These are phyloP conservation scores for Ophiostoma montium DNA, from an alignment of 2,329 filamentous ascomycete species.

Conservation along the genomic window DNA sequence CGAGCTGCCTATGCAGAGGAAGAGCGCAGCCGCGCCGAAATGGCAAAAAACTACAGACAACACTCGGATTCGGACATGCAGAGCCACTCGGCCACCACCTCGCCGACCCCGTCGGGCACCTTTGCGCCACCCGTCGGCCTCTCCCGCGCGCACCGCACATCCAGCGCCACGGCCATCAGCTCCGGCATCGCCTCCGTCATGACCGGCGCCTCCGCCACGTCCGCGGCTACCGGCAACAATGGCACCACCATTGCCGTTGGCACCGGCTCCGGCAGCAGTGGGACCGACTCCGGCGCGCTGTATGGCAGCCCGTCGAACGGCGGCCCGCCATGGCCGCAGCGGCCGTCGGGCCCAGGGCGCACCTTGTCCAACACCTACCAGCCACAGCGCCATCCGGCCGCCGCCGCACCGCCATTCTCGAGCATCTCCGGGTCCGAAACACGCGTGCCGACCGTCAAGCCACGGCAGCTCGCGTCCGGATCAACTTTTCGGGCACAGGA, in stretches of 20 bases:
- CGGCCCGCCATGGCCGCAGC: conserved; percentile 35
- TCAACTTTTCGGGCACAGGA: conserved; percentile 61
- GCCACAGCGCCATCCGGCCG: conserved; percentile 38
- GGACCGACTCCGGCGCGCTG: background rate
- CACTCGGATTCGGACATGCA: conserved; percentile 26
- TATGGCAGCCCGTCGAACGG: conserved; percentile 9
- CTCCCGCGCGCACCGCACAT: conserved; percentile 25
- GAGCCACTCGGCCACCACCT: conserved; percentile 25
- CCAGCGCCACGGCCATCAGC: conserved; percentile 6
- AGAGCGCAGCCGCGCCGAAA: conserved; percentile 28
- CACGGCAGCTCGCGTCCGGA: conserved; percentile 32
- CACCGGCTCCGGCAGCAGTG: conserved; percentile 3
- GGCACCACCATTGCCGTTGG: conserved; percentile 5
- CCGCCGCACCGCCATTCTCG: too few relatives aligned
- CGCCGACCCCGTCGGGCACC: conserved; percentile 29
- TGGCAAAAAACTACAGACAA: conserved; percentile 25
- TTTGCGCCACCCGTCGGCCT: conserved; percentile 29
- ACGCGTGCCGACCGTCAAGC: conserved; percentile 33
- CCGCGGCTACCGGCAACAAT: conserved; percentile 3
- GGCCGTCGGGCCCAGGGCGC: conserved; percentile 53
- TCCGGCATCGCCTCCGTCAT: conserved; percentile 2
- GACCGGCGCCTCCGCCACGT: background rate
- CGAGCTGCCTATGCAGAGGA: conserved; percentile 40
- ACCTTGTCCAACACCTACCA: conserved; percentile 73
- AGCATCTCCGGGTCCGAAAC: conserved; percentile 23